Evolutionary conservation across 441 rosid genomes (phyloP).

Genomic region (Omphalea diandra): DNA sequence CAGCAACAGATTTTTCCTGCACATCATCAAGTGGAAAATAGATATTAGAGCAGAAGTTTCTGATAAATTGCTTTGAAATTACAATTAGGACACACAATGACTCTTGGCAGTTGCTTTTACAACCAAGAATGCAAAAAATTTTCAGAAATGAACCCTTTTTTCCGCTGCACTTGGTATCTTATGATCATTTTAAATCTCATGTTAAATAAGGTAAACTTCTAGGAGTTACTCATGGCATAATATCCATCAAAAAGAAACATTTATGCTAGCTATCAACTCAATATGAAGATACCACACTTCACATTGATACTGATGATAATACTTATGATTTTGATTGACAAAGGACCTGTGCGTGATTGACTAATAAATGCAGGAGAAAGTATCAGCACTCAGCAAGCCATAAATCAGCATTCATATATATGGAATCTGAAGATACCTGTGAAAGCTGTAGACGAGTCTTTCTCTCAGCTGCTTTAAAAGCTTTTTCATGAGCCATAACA

Average conservation of each 20-base stretch:
- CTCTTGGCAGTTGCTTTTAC: background rate
- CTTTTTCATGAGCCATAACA: conserved; percentile 85
- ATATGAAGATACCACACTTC: background rate
- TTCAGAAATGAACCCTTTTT: background rate
- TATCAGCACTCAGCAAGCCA: conserved; percentile 6
- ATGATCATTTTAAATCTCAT: background rate
- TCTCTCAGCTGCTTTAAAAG: conserved; percentile 97
- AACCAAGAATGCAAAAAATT: background rate
- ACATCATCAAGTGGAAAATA: conserved; percentile 18
- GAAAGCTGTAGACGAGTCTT: conserved; percentile 92
- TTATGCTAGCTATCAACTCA: conserved; percentile 6
- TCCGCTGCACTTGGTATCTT: background rate
- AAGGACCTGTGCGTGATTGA: conserved; percentile 2
- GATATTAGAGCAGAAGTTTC: background rate
- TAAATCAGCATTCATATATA: conserved; percentile 9
- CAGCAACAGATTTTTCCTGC: conserved; percentile 90
- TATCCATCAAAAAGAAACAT: background rate
- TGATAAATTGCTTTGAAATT: background rate
- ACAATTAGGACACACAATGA: background rate
- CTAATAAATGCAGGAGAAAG: conserved; percentile 14
- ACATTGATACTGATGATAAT: background rate
- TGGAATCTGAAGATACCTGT: conserved; percentile 54
- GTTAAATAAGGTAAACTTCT: background rate
- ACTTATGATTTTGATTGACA: background rate
- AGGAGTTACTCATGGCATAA: background rate